Base-by-base conservation (phyloP, 805 yeast genomes). In the Sungouiozyma intestinalis region DNA sequence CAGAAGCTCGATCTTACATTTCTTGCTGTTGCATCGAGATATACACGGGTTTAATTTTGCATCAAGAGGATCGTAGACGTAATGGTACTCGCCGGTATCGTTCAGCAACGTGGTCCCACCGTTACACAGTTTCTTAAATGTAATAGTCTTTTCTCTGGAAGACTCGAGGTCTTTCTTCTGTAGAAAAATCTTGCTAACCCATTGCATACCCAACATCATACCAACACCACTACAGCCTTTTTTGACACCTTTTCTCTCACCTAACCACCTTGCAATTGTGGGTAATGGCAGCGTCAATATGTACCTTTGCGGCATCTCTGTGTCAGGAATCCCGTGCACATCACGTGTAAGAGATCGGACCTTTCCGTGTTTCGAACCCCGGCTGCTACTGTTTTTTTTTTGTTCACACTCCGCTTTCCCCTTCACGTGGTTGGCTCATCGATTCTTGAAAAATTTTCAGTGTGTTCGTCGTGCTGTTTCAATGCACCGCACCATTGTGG, bases 21-120 rank as follows among this genome's bases (percentile, higher is more conserved):
- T 44, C 2, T 29, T 32, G 36, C 47, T 42, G 14, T 20, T 31
- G 17, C 47, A 40, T 24, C 18, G 32, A 13, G 43, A 42, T 7
- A 37, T 45, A 33, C 41, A 49, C 6, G 55, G 55, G 27, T 51
- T 51, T 13, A 37, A 38, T 16, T 46, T 36, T 13, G 33, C 35
- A 34, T 46, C 46, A 17, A 44, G 17, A 14, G 55, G 52, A 36
- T 48, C 40, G 38, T 51, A 51, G 19, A 44, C 43, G 31, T 49
- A 51, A 16, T 49, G 48, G 27, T 33, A 45, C 8, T 45, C 40
- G 5, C 47, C 49, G 5, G 46, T 21, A 32, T 50, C 52, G 32
- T 49, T 49, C 33, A 42, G 42, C n/a, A 51, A 42, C 15, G 51
- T 49, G 5, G 55, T 51, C n/a, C 55, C 53, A 21, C 47, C 46